Percentiles rank a stretch among this genome's conserved stretches.
These are phyloP conservation scores for Angomonas ambiguus DNA, from an alignment of 208 protist genomes.

Conservation along the genomic window DNA sequence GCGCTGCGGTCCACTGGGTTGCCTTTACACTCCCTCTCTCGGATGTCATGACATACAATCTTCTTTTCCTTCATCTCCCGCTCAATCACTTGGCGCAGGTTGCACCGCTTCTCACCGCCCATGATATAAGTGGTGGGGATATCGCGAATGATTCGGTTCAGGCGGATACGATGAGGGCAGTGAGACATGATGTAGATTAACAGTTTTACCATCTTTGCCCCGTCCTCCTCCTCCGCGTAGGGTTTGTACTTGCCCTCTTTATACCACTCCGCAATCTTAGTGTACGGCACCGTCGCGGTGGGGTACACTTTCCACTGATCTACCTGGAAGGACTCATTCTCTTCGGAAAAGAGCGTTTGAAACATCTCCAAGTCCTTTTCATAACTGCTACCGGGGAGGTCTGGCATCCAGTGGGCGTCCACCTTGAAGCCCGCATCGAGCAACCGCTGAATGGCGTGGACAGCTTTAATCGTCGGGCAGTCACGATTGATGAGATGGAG, in stretches of 20 bases:
- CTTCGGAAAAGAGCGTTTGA: slow-evolving; percentile 64
- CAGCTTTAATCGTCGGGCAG: slow-evolving; percentile 94
- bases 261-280: slow-evolving; percentile 97
- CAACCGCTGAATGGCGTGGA: slow-evolving; percentile 88
- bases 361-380: slow-evolving; percentile 95
- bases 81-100: slow-evolving; percentile 97
- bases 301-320: slow-evolving; percentile 99
- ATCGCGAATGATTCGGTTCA: slow-evolving; percentile 98
- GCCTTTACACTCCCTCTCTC: slow-evolving; percentile 92
- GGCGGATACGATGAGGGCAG: slow-evolving; percentile 97
- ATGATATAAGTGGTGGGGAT: slow-evolving; percentile 98
- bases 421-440: slow-evolving; percentile 99
- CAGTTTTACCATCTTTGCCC: slow-evolving; percentile 89
- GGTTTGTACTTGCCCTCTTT: slow-evolving; percentile 93
- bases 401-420: slow-evolving; percentile 99
- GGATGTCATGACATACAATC: slow-evolving; percentile 92
- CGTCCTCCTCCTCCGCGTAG: slow-evolving; percentile 89
- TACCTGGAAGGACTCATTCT: slow-evolving; percentile 94
- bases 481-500: slow-evolving; percentile 94
- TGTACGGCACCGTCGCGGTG: slow-evolving; percentile 98
- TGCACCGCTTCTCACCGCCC: slow-evolving; percentile 95
- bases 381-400: slow-evolving; percentile 96
- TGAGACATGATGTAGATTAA: slow-evolving; percentile 94
- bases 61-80: slow-evolving; percentile 91
- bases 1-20: slow-evolving; percentile 50